Evolutionary conservation across 1,139 yeast species (phyloP).

Genomic region (Suhomyces ambrosiae): DNA sequence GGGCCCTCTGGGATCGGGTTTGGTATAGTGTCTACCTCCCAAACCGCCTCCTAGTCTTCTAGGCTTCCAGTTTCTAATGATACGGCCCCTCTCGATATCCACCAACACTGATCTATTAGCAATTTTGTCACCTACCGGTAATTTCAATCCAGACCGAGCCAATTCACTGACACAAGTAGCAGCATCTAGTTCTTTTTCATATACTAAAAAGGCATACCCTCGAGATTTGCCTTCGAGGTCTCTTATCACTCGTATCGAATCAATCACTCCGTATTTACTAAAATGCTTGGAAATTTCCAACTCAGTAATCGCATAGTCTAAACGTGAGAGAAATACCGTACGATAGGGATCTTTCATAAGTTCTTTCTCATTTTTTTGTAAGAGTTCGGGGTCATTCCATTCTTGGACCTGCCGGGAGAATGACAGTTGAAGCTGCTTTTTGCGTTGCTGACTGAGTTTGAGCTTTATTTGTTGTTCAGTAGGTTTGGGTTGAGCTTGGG

Average conservation of each 20-base stretch:
- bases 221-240: constrained; percentile 58
- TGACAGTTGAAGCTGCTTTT: constrained; percentile 25
- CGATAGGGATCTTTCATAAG: constrained; percentile 68
- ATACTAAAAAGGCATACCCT: constrained; percentile 87
- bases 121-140: constrained; percentile 19
- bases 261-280: constrained; percentile 69
- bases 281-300: constrained; percentile 67
- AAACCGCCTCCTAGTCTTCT: constrained; percentile 68
- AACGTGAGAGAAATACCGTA: constrained; percentile 77
- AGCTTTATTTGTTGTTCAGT: constrained; percentile 15
- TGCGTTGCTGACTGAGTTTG: constrained; percentile 11
- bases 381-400: constrained; percentile 56
- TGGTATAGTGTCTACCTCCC: constrained; percentile 57
- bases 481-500: constrained; percentile 11
- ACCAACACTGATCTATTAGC: constrained; percentile 50
- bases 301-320: constrained; percentile 69
- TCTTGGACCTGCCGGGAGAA: constrained; percentile 39
- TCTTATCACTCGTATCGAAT: constrained; percentile 65
- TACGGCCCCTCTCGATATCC: constrained; percentile 83
- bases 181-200: constrained; percentile 60
- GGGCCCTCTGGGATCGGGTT: constrained; percentile 41
- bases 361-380: constrained; percentile 53
- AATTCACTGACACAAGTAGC: constrained; percentile 58
- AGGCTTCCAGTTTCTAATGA: constrained; percentile 80
- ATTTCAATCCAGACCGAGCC: constrained; percentile 52